Evolutionary conservation across 352 stramenopile species (phyloP), one percentile per base, ranked within the genome.

Genomic region (Phytophthora pistaciae): DNA sequence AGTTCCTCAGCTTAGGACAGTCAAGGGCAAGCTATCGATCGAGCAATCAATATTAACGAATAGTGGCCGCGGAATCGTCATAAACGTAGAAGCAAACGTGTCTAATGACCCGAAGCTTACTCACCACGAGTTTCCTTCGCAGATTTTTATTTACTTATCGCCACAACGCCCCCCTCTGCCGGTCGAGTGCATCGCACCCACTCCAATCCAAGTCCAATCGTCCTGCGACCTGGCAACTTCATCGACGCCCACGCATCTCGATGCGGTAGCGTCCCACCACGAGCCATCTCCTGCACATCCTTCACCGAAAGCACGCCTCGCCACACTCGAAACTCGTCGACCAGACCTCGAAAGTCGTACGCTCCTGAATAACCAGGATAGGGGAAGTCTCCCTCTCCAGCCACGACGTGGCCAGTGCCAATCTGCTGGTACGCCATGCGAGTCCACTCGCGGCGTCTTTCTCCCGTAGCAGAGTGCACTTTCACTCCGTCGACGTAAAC

Each of bases 251-350:
- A 68, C 3, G 56, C 27, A 20, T n/a, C 55, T 52, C 61, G 61
- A 56, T 56, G 62, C 13, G 33, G 36, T 11, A 56, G 20, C 21
- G 52, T 33, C 36, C 31, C 56, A 13, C 46, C 49, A 58, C 38
- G 25, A 13, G 70, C 56, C 4, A 79, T 49, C 46, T 50, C 21
- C 8, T 18, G 18, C 21, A 80, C 48, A 14, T 69, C 59, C 3
- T 54, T 42, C 1, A 8, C 23, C 5, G 57, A 64, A 11, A 82
- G 48, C 14, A 70, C 56, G 9, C 68, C 64, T 60, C 66, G 63
- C 70, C 70, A 85, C 14, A 78, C 40, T 23, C 68, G 74, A n/a
- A 82, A 75, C 25, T 73, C 70, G 20, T 85, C 68, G 16, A 85
- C 44, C 11, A 80, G n/a, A 6, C 78, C 78, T 29, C 73, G 62